Evolutionary conservation across 2,329 filamentous ascomycete species (phyloP), one percentile per base, ranked within the genome.

Genomic region (Cordyceps cicadae): DNA sequence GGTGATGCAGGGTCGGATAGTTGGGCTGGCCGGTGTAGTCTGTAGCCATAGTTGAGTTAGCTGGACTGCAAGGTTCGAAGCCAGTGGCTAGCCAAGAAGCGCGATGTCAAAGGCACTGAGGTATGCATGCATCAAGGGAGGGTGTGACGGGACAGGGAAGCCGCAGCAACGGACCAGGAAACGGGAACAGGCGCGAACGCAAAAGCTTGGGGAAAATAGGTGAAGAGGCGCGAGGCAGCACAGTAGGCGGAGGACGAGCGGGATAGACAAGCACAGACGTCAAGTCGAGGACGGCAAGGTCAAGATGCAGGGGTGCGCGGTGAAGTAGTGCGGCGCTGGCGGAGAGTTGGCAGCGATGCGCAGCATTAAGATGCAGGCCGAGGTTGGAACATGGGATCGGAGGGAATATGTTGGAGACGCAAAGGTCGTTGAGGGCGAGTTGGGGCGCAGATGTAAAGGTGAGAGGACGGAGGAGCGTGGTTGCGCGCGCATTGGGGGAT

Each of bases 241-340:
- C 39, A 49, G 17, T 45, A 17, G 34, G 41, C 24, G 37, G 26
- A 9, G 37, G 34, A 14, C 39, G n/a, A 19, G 46, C 21, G 15
- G 39, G 39, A 34, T 34, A 15, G 39, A 34, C 46, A n/a, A 24
- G 55, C 46, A 41, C 46, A 58, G 34, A 49, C 12, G 43, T 17
- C 37, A 37, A n/a, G 29, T 56, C n/a, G 24, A 39, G 54, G 54
- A 19, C 46, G 9, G 34, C 19, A 12, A 43, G 52, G 37, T 59
- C 49, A 39, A 52, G 56, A 59, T 59, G 49, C 56, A 59, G 39
- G 56, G 48, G 46, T 59, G 56, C 48, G 34, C 32, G 49, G 56
- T 17, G 39, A 46, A 39, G 26, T 15, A 15, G n/a, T 12, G 39
- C 39, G 11, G 37, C 48, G 41, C 37, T 59, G 49, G 48, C 56